Evolutionary conservation across 441 rosid species (phyloP), one percentile per base, ranked within the genome.

Genomic region (Hura crepitans): DNA sequence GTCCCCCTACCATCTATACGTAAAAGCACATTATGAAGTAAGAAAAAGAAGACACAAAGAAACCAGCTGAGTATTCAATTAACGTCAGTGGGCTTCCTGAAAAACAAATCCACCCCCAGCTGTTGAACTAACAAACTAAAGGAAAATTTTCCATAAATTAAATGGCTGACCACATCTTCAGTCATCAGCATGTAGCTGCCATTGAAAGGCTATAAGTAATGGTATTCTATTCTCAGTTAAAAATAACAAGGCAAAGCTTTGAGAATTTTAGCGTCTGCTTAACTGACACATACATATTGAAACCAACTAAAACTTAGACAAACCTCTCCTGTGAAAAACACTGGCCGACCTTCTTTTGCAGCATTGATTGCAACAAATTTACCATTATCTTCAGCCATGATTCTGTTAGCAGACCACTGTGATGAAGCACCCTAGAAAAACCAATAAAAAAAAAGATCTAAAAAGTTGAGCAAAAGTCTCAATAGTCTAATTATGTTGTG

Each of bases 291-390:
- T 33, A 68, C 35, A 31, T 61, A 30, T 69, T 53, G 56, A 57
- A 68, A 14, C 9, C 45, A 12, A 67, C 27, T 63, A 62, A 47
- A 72, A 42, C 53, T 71, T 61, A 20, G 39, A 23, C 69, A 57
- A 70, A 95, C 99, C 97, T 95, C 99, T 73, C 96, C 97, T 0
- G 93, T 90, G 80, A 92, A 90, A 80, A 81, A 82, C 72, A 95
- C 84, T 23, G 89, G 88, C 14, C 81, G 87, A 8, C 87, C 86
- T 81, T 85, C 96, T 74, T 81, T 83, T 25, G 75, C 85, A 71
- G 97, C 93, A 68, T 35, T 79, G 69, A 86, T 39, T 12, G 97
- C 95, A 81, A 92, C 85, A 72, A 87, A 90, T 74, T 81, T 82
- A 72, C 61, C 69, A 54, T 78, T 88, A 62, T 73, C 20, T 23